Percentiles rank a stretch among this genome's conserved stretches.
Evolutionary conservation across 2,329 filamentous ascomycete genomes (phyloP).

Genomic region (Dothistroma septosporum): DNA sequence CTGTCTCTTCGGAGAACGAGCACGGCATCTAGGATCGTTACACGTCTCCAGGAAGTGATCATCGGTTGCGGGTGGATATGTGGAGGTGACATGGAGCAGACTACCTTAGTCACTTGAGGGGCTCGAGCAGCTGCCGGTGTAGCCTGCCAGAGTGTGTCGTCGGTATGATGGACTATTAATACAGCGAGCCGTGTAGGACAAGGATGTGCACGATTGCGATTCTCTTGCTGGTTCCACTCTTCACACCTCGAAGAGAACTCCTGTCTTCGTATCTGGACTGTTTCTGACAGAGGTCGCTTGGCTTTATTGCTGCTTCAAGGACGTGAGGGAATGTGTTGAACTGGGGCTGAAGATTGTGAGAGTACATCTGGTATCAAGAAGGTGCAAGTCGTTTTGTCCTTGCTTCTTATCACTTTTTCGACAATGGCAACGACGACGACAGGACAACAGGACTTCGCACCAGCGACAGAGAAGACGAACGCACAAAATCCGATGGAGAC

Average conservation of each 20-base stretch:
- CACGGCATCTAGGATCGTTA: not conserved
- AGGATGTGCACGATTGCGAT: not conserved
- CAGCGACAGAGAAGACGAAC: not conserved
- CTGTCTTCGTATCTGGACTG: not conserved
- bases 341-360: not conserved
- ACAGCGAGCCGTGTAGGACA: not conserved
- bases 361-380: not conserved
- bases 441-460: slow-evolving; percentile 5
- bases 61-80: not conserved
- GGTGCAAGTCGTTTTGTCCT: not conserved
- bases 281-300: not conserved
- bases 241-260: not conserved
- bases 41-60: not conserved
- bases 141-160: not conserved
- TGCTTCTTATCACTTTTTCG: not conserved
- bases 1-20: not conserved
- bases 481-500: not conserved
- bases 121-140: not conserved
- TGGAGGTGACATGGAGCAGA: not conserved
- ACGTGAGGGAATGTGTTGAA: not conserved
- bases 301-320: not conserved
- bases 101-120: not conserved
- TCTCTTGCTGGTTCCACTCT: not conserved
- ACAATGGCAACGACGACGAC: not conserved
- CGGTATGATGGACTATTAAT: not conserved